Evolutionary conservation across 768 basidiomycete genomes (phyloP), one percentile per base, ranked within the genome.

Genomic region (Rhodocollybia butyracea): DNA sequence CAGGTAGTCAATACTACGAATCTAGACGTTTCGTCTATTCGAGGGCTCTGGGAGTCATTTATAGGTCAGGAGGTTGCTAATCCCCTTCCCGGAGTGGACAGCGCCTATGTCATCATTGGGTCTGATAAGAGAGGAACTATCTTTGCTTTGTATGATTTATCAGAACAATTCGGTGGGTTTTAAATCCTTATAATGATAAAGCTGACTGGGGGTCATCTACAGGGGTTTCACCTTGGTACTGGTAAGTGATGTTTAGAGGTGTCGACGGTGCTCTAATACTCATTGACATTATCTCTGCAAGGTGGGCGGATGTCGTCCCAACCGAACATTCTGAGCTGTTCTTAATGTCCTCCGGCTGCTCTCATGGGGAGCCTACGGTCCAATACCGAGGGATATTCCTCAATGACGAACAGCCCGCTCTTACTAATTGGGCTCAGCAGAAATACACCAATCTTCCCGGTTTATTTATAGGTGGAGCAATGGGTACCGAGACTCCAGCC

Each of bases 241-340:
- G 81, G 81, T 81, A 60, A 41, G 78, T 67, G 11, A 12, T 12
- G 29, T 54, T 34, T 19, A 6, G 15, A 32, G 7, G 5, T 21
- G 51, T 17, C 15, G n/a, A 22, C 5, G n/a, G 3, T 34, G 47
- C 34, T 13, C 21, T n/a, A 56, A 32, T 39, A n/a, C 2, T 24
- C 29, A 34, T 45, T 17, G 8, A 26, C 38, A n/a, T 26, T 3
- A 11, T 27, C 17, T n/a, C 3, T 46, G 30, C 22, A 50, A 86
- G 82, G 82, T 90, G 87, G 87, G 84, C 86, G n/a, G 87, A 90
- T 65, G 87, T 87, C n/a, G 84, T 84, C 7, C 74, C 78, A 1
- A 78, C 77, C 15, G 70, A 73, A 30, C 76, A 84, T 32, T 64
- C 72, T 11, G 66, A 79, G 32, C 57, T 89, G 24, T 82, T 77